Evolutionary conservation across 208 protist species (phyloP), one percentile per base, ranked within the genome.

Genomic region (Angomonas ambiguus): DNA sequence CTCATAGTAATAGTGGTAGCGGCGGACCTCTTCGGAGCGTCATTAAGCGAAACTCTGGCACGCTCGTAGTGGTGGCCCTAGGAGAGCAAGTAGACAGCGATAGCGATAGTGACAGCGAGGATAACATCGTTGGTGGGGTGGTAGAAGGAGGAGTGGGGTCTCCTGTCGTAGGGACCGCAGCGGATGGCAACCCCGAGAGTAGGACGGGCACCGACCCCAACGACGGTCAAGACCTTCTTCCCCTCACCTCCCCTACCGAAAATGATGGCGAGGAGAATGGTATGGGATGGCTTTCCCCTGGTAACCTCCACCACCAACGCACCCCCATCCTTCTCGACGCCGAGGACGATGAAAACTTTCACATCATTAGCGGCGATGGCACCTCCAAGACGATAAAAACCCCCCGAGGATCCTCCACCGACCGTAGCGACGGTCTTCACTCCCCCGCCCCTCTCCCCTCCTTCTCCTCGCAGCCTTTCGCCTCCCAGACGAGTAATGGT

Each of bases 291-390:
- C 33, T 65, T 20, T 85, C 85, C 25, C 83, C 83, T 10, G 53
- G 64, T 28, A 86, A 80, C 69, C 82, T 79, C 34, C 38, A 45
- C 16, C 87, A 94, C 53, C 82, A 90, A 60, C 87, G 87, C 63
- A 94, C 87, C 11, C 82, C 87, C 10, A 83, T 77, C 60, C 87
- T 94, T 66, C 68, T 88, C 24, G 87, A 80, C 16, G 80, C 79
- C 27, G 84, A 94, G 34, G 84, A 88, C 30, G 76, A 80, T 1
- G 67, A 48, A 4, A 66, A 45, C 13, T 65, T 79, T 8, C 49
- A 56, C 6, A 16, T 56, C 6, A 11, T 56, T 8, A 25, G 70
- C 30, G 69, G 67, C 25, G 65, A 45, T 13, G 32, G 25, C 64
- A 28, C 2, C 45, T n/a, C 31, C 24, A 11, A 35, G 24, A 56